phyloP scores from a whole-genome alignment of 306 rosid species.

The Quercus glauca region DNA sequence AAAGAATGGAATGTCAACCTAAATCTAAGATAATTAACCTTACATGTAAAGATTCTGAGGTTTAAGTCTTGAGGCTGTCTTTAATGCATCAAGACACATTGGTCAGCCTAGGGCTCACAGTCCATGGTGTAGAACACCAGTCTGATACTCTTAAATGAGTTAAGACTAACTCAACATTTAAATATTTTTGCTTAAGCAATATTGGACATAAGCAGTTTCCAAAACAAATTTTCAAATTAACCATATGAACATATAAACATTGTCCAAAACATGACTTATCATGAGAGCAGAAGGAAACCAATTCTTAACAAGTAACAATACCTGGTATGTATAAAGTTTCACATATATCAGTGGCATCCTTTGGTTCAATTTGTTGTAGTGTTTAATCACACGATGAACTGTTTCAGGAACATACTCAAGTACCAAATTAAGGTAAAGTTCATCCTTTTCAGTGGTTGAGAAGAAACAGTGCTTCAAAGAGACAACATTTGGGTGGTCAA shows the following conservation, averaged over 20 bases:
- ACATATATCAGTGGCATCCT: conserved; percentile 92
- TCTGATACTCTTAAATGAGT: background rate
- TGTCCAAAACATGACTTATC: conserved; percentile 3
- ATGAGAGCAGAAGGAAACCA: background rate
- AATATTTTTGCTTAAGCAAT: background rate
- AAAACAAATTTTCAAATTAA: background rate
- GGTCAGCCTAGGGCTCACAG: background rate
- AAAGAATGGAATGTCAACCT: background rate
- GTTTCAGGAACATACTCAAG: conserved; percentile 99
- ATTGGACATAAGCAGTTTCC: background rate
- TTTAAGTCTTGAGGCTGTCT: background rate
- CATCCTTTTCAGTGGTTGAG: conserved; percentile 96
- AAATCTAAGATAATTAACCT: background rate
- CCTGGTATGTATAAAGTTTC: conserved; percentile 92
- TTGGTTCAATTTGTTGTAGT: conserved; percentile 94
- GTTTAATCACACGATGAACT: conserved; percentile 93
- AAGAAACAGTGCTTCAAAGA: conserved; percentile 95
- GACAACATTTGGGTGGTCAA: conserved; percentile 97
- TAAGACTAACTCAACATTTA: background rate
- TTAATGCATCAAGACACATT: background rate
- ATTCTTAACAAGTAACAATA: conserved; percentile 15
- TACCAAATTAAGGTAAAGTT: conserved; percentile 89
- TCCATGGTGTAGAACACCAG: background rate
- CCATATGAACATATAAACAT: background rate
- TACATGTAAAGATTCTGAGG: background rate